Percentiles rank a stretch among this genome's conserved stretches.
These are phyloP conservation scores for Botrytis porri DNA, from an alignment of 2,329 filamentous ascomycete genomes.

Conservation along the genomic window DNA sequence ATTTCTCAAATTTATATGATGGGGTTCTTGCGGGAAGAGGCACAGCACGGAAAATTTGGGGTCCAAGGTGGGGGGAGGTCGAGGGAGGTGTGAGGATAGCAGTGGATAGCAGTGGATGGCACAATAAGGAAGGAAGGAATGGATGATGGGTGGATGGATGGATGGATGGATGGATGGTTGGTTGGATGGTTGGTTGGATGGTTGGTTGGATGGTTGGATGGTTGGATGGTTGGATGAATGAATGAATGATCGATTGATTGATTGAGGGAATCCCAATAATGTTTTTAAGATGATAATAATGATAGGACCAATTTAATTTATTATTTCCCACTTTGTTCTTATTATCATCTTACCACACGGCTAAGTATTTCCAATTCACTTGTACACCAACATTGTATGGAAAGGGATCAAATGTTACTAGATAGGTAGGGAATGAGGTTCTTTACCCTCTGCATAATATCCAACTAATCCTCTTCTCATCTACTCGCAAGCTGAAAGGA, in stretches of 20 bases:
- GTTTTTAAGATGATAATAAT: not conserved
- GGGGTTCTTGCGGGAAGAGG: slow-evolving; percentile 15
- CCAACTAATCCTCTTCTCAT: not conserved
- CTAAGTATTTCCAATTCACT: not conserved
- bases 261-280: not conserved
- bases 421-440: no score
- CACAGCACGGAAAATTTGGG: slow-evolving; percentile 15
- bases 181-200: not conserved
- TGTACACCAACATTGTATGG: no score
- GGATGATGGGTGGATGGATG: no score
- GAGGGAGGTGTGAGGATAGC: not conserved
- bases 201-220: not conserved
- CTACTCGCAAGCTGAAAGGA: no score
- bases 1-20: not conserved
- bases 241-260: not conserved
- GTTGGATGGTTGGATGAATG: not conserved
- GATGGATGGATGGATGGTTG: no score
- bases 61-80: slow-evolving; percentile 19
- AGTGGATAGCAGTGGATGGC: not conserved
- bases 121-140: not conserved
- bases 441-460: not conserved
- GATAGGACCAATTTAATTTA: not conserved
- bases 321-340: not conserved
- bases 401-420: no score
- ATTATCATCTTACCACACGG: not conserved